Evolutionary conservation across 2,329 filamentous ascomycete genomes (phyloP).

Genomic region (Aureobasidium vineae): DNA sequence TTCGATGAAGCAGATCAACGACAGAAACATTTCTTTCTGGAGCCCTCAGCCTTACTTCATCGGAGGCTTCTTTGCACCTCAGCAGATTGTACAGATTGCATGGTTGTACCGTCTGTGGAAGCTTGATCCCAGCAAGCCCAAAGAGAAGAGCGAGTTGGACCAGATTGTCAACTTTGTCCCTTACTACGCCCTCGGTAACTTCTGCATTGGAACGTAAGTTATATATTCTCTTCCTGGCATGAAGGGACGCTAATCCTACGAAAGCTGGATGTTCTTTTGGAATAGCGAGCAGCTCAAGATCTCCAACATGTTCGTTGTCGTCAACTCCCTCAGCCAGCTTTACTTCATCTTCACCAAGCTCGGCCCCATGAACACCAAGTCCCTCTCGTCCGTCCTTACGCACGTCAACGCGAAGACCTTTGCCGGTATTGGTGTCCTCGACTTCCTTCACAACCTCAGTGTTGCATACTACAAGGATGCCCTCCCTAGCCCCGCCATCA

Average conservation of each 20-base stretch:
- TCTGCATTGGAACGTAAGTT: conserved; percentile 54
- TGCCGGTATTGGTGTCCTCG: conserved; percentile 59
- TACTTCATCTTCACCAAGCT: conserved; percentile 54
- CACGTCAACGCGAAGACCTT: conserved; percentile 60
- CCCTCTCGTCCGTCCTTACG: conserved; percentile 55
- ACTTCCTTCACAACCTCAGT: conserved; percentile 58
- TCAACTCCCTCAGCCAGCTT: conserved; percentile 57
- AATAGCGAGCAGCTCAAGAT: conserved; percentile 53
- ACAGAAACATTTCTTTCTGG: conserved; percentile 59
- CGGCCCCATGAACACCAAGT: conserved; percentile 50
- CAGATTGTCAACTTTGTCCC: conserved; percentile 51
- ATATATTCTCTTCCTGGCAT: not conserved
- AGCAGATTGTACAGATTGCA: conserved; percentile 58
- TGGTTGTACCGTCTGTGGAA: conserved; percentile 59
- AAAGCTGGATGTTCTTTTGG: conserved; percentile 62
- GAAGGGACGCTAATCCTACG: not conserved
- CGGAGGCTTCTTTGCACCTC: conserved; percentile 60
- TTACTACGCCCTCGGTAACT: conserved; percentile 56
- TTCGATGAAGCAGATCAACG: conserved; percentile 60
- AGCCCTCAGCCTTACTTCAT: conserved; percentile 60
- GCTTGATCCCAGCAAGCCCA: conserved; percentile 44
- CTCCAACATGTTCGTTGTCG: conserved; percentile 56
- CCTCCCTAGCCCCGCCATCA: conserved; percentile 48
- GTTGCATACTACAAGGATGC: conserved; percentile 56
- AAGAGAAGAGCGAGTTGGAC: conserved; percentile 46